Conservation (phyloP, 257 asterid species). For the Lycium barbarum region DNA sequence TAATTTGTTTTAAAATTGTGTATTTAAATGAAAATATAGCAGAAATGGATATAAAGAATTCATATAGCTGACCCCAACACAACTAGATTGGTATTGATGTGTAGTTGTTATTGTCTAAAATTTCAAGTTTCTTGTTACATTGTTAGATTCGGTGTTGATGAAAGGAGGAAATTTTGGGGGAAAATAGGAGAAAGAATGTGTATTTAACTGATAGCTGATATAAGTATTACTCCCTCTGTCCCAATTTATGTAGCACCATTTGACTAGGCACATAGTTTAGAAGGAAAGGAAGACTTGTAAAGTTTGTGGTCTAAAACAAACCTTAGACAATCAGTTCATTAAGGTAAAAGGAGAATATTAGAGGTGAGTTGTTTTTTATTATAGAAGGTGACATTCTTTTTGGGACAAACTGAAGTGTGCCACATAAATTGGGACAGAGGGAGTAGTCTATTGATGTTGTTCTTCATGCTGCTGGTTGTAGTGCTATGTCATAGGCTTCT, state of each 20-base stretch:
- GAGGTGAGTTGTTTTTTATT: too few species aligned
- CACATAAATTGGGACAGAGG: too few species aligned
- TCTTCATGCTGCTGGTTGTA: background rate
- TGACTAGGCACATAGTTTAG: too few species aligned
- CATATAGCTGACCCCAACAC: background rate
- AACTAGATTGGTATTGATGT: background rate
- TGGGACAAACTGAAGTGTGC: too few species aligned
- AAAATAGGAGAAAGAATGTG: background rate
- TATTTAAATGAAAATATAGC: background rate
- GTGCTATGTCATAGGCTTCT: background rate
- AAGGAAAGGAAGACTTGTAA: too few species aligned
- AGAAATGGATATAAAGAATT: background rate
- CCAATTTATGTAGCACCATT: too few species aligned
- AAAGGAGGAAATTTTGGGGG: background rate
- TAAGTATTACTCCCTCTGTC: background rate
- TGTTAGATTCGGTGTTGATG: background rate
- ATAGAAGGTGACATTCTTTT: too few species aligned
- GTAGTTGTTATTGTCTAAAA: background rate
- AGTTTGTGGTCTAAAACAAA: too few species aligned
- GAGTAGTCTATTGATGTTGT: background rate
- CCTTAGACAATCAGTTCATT: too few species aligned
- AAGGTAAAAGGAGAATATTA: too few species aligned
- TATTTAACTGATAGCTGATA: conserved; percentile 8
- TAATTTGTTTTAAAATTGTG: background rate
- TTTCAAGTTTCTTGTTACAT: background rate